A percentile compares a stretch with the other conserved stretches of the same genome.
Evolutionary conservation across 768 basidiomycete genomes (phyloP).

Genomic region (Boletus sensibilis): DNA sequence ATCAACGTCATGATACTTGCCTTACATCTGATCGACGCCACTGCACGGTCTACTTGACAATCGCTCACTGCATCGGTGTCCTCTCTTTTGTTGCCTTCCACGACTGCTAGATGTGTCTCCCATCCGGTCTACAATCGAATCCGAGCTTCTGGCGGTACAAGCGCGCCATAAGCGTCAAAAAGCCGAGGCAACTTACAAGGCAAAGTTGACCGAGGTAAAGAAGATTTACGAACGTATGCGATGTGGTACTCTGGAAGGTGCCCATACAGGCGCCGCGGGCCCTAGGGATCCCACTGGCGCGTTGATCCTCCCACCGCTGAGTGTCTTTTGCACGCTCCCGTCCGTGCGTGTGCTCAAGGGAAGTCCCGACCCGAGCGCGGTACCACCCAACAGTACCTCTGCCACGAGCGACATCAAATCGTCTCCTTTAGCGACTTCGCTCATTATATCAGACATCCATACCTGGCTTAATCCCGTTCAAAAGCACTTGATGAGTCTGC

Average conservation of each 20-base stretch:
- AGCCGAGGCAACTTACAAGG: conserved; percentile 27
- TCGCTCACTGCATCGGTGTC: neutral
- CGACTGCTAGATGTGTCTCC: conserved; percentile 18
- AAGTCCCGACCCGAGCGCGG: conserved; percentile 18
- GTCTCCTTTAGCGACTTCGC: conserved; percentile 32
- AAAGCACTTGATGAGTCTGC: conserved; percentile 39
- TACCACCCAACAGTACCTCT: neutral
- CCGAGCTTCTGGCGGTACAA: conserved; percentile 28
- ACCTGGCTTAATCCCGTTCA: conserved; percentile 50
- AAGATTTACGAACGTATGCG: conserved; percentile 47
- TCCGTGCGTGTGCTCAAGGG: conserved; percentile 39
- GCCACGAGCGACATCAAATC: conserved; percentile 20
- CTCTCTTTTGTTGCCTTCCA: neutral
- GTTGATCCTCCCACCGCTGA: conserved; percentile 42
- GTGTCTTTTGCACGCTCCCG: conserved; percentile 50
- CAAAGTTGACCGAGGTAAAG: conserved; percentile 37
- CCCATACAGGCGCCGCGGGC: neutral
- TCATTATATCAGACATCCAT: conserved; percentile 45
- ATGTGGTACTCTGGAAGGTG: conserved; percentile 20
- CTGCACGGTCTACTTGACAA: neutral
- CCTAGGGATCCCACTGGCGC: neutral
- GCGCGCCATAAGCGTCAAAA: conserved; percentile 29
- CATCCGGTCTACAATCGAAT: conserved; percentile 24
- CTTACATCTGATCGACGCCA: neutral
- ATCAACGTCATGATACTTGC: neutral